Percentiles rank a stretch among this genome's conserved stretches.
These are phyloP conservation scores for Terana coerulea DNA, from an alignment of 768 basidiomycete genomes.

Conservation along the genomic window DNA sequence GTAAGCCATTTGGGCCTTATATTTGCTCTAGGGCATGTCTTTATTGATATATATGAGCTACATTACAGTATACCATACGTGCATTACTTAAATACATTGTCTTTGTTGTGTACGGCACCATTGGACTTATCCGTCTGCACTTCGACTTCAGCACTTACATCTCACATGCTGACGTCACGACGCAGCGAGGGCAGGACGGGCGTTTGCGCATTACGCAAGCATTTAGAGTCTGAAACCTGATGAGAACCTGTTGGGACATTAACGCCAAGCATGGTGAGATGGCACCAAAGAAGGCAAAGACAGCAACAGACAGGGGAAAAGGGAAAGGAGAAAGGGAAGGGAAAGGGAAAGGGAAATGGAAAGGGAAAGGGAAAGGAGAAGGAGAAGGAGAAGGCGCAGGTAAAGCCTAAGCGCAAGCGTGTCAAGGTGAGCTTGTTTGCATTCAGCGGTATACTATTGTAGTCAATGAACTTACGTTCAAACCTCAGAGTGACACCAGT, in stretches of 20 bases:
- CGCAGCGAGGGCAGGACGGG: background rate
- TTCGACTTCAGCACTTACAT: background rate
- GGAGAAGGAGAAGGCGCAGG: too few relatives aligned
- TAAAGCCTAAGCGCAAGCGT: too few relatives aligned
- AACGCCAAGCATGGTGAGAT: too few relatives aligned
- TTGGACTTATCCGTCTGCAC: background rate
- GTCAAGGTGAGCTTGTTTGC: too few relatives aligned
- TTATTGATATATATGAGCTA: background rate
- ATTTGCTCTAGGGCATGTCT: background rate
- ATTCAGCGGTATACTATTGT: too few relatives aligned
- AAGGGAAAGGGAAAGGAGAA: too few relatives aligned
- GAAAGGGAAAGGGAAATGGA: too few relatives aligned
- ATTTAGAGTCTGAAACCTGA: conserved; percentile 5
- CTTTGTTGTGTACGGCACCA: background rate
- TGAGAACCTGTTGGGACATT: conserved; percentile 3
- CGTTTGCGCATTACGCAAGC: background rate
- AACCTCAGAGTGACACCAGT: too few relatives aligned
- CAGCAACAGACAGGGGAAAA: too few relatives aligned
- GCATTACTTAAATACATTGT: background rate
- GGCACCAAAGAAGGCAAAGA: too few relatives aligned
- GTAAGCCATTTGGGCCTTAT: background rate
- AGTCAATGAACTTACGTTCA: too few relatives aligned
- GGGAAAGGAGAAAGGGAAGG: too few relatives aligned
- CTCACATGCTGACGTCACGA: background rate
- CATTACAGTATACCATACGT: background rate